These are phyloP conservation scores for Leishmania mexicana DNA, from an alignment of 208 protist genomes.

Conservation along the genomic window DNA sequence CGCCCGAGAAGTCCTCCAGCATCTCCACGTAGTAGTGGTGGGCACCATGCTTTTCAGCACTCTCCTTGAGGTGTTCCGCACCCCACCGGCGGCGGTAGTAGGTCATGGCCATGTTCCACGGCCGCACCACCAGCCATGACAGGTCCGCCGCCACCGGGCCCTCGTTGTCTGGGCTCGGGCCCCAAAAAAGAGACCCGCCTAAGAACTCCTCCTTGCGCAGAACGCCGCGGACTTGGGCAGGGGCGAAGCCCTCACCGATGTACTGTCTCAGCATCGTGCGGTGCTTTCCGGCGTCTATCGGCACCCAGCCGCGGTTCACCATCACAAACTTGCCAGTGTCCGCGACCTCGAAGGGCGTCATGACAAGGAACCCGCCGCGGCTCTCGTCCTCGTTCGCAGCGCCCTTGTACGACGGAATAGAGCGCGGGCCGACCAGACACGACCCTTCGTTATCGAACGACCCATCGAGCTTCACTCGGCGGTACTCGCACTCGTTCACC, in stretches of 20 bases:
- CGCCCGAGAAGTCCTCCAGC: slow-evolving; percentile 87
- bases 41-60: slow-evolving; percentile 51
- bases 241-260: slow-evolving; percentile 79
- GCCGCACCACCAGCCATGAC: slow-evolving; percentile 79
- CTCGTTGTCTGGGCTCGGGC: slow-evolving; percentile 65
- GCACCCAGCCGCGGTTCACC: slow-evolving; percentile 90
- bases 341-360: slow-evolving; percentile 87
- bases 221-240: slow-evolving; percentile 56
- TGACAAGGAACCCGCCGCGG: slow-evolving; percentile 82
- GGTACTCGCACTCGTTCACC: slow-evolving; percentile 74
- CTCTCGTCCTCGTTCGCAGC: slow-evolving; percentile 74
- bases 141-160: slow-evolving; percentile 74
- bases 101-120: slow-evolving; percentile 70
- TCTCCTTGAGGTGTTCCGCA: slow-evolving; percentile 24
- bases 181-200: slow-evolving; percentile 51
- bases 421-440: slow-evolving; percentile 81
- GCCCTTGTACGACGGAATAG: slow-evolving; percentile 81
- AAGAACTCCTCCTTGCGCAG: slow-evolving; percentile 81
- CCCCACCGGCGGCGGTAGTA: slow-evolving; percentile 84
- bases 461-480: slow-evolving; percentile 57
- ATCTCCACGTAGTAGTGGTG: slow-evolving; percentile 89
- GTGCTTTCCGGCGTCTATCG: slow-evolving; percentile 87
- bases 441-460: slow-evolving; percentile 89
- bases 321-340: slow-evolving; percentile 69
- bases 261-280: slow-evolving; percentile 83